Percentiles rank a stretch among this genome's conserved stretches.
These are phyloP conservation scores for Marchantia polymorpha DNA, from an alignment of 225 moss, liverwort and hornwort genomes.

Conservation along the genomic window DNA sequence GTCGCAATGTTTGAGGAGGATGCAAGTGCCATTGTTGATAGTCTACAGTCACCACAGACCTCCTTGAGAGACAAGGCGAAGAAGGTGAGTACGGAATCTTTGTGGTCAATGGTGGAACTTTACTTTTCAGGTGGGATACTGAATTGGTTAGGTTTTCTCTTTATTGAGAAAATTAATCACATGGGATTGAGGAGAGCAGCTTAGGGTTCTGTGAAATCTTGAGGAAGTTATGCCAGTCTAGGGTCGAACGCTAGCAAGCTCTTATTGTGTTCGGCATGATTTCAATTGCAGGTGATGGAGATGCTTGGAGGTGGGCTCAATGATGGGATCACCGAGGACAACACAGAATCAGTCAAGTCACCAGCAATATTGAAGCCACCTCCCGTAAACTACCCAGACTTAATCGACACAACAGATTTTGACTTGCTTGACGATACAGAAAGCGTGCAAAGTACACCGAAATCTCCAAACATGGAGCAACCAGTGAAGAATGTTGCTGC, in stretches of 20 bases:
- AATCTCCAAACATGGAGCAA: slow-evolving; percentile 27
- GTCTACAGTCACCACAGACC: slow-evolving; percentile 83
- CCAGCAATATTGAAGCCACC: slow-evolving; percentile 32
- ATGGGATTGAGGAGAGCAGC: background rate
- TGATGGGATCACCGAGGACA: slow-evolving; percentile 38
- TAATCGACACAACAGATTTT: slow-evolving; percentile 71
- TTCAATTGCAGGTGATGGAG: slow-evolving; percentile 65
- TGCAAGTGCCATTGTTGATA: slow-evolving; percentile 62
- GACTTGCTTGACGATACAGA: slow-evolving; percentile 48
- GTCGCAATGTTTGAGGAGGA: slow-evolving; percentile 82
- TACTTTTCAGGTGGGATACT: background rate
- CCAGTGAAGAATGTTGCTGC: slow-evolving; percentile 28
- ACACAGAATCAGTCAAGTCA: slow-evolving; percentile 36
- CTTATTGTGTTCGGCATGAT: background rate
- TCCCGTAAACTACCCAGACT: slow-evolving; percentile 70
- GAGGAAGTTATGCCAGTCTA: background rate
- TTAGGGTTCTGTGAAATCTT: background rate
- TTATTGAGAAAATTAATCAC: background rate
- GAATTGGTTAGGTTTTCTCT: background rate
- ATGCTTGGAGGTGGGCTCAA: slow-evolving; percentile 60
- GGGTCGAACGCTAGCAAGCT: background rate
- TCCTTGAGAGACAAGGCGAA: slow-evolving; percentile 92
- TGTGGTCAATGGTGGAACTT: background rate
- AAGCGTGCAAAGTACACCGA: slow-evolving; percentile 37
- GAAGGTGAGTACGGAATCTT: slow-evolving; percentile 50